phyloP scores from a whole-genome alignment of 2,329 filamentous ascomycete genomes.

The Fusarium sp. region DNA sequence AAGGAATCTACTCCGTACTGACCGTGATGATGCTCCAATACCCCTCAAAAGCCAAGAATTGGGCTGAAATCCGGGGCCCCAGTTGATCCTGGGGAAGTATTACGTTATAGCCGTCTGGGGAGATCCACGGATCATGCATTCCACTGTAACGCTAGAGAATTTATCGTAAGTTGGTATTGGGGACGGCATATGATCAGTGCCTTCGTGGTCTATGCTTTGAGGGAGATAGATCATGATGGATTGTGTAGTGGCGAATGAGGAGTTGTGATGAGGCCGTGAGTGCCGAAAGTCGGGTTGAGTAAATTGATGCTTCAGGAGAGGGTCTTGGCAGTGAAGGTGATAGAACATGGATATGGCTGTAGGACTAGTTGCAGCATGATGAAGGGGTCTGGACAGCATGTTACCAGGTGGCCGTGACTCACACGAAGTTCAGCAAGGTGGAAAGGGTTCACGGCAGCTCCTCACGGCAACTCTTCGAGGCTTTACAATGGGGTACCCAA shows the following conservation, averaged over 20 bases:
- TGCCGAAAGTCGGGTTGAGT: neutral
- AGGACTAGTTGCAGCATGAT: neutral
- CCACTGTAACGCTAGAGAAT: neutral
- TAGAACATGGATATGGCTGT: neutral
- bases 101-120: constrained; percentile 3
- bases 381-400: neutral
- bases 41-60: neutral
- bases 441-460: neutral
- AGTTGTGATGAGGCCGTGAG: accelerated
- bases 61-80: neutral
- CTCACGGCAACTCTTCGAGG: neutral
- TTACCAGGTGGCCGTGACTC: accelerated
- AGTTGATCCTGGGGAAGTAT: neutral
- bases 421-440: neutral
- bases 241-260: neutral
- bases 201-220: neutral
- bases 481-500: neutral
- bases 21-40: neutral
- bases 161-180: neutral
- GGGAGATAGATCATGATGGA: neutral
- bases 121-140: neutral
- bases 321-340: neutral
- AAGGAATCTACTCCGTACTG: neutral
- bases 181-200: neutral
- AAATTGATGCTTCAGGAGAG: neutral